Base-by-base conservation (phyloP, 1,284 basidiomycete genomes). In the Rhodotorula sp. region DNA sequence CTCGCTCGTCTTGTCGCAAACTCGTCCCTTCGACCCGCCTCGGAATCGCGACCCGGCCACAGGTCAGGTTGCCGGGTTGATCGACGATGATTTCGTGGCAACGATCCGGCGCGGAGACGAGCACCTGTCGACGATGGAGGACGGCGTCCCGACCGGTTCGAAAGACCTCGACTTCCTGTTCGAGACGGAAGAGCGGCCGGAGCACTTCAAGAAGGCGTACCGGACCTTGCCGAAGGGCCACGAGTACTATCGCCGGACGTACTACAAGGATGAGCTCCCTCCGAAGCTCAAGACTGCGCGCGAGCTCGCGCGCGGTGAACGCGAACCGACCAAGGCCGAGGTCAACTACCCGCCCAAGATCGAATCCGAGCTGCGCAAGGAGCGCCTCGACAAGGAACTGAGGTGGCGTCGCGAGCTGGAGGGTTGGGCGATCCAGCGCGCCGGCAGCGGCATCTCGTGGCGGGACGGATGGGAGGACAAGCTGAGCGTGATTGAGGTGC, bases 301-400 rank as follows among this genome's bases (percentile, higher is more conserved):
- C 19, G 88, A 87, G 56, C 85, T 97, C 31, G 87, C 89, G 5
- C 85, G 87, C 8, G 88, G 92, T 3, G 86, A 86, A 57, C 85
- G 93, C n/a, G 90, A 94, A 78, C 87, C 89, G 23, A 95, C 91
- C 12, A 90, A 90, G 79, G 90, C 91, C 68, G 95, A 98, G 82
- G 81, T 83, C 70, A 86, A 86, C 57, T 87, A 91, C 77, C 91
- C 92, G 4, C 92, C 94, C 10, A 88, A 87, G 50, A 93, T 90
- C 2, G 92, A 98, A 81, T 62, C 60, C 43, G 74, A 78, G 67
- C 58, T 79, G 60, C 57, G 75, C 23, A 71, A 71, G 68, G 75
- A 79, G 63, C 65, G 77, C 6, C 59, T 77, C n/a, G 73, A 76
- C 62, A 77, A 77, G 67, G 78, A 79, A 63, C 48, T 72, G 31